A percentile compares a stretch with the other conserved stretches of the same genome.
Evolutionary conservation across 345 rosid species (phyloP).

Genomic region (Gossypium raimondii): DNA sequence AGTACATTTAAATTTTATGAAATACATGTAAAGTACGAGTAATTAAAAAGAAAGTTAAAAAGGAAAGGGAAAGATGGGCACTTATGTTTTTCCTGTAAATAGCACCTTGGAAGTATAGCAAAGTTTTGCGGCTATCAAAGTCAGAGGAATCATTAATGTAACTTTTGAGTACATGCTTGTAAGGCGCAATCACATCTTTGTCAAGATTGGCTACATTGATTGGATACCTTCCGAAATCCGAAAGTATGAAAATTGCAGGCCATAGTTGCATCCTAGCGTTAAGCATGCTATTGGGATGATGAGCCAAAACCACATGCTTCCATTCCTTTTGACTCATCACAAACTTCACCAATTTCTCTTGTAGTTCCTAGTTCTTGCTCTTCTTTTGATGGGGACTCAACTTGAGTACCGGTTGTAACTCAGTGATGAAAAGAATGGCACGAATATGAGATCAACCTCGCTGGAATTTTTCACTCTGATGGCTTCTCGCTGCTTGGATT

Average conservation of each 20-base stretch:
- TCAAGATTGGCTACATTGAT: slow-evolving; percentile 67
- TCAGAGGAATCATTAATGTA: slow-evolving; percentile 60
- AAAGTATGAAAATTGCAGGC: slow-evolving; percentile 74
- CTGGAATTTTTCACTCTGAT: slow-evolving; percentile 70
- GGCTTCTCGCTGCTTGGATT: slow-evolving; percentile 47
- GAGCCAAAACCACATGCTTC: slow-evolving; percentile 88
- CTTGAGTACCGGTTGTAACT: slow-evolving; percentile 70
- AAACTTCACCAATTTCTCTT: slow-evolving; percentile 60
- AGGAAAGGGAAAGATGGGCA: not conserved
- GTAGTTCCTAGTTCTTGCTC: slow-evolving; percentile 56
- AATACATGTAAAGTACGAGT: too few species aligned
- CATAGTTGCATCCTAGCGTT: slow-evolving; percentile 68
- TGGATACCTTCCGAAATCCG: slow-evolving; percentile 95
- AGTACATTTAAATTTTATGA: too few species aligned
- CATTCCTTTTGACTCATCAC: slow-evolving; percentile 64
- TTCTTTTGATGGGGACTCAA: slow-evolving; percentile 49
- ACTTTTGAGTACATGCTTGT: slow-evolving; percentile 67
- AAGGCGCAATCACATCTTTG: slow-evolving; percentile 89
- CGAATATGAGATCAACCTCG: slow-evolving; percentile 76
- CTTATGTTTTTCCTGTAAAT: slow-evolving; percentile 90
- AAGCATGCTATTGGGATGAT: slow-evolving; percentile 91
- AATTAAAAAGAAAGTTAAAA: too few species aligned
- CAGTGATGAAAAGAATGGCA: slow-evolving; percentile 87
- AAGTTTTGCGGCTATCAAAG: slow-evolving; percentile 62
- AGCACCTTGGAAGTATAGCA: slow-evolving; percentile 95